Base-by-base conservation (phyloP, 129 eudicot genomes). In the Calendula officinalis region DNA sequence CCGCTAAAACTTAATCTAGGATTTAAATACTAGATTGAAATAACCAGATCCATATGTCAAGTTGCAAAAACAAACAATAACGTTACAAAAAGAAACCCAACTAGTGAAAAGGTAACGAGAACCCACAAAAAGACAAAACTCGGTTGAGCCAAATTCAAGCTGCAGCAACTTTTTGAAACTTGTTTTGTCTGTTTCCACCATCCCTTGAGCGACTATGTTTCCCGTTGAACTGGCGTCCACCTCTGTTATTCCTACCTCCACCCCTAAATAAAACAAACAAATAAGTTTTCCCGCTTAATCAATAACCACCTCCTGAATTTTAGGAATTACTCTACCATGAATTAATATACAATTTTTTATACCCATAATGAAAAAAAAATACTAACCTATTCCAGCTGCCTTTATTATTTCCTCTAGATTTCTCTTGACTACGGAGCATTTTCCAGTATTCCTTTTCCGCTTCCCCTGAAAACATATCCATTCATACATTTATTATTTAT, bases 381-480 rank as follows among this genome's bases (percentile, higher is more conserved):
- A 41, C 73, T 10, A 52, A 88, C 92, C 96, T 84, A 71, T 80
- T 81, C 66, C 84, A 78, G 42, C 68, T 80, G 81, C 83, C 76
- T 52, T 67, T 78, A 64, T 63, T 70, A 62, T 72, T 80, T 56
- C 79, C 92, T 8, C 89, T 81, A 22, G 55, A 68, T 50, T 74
- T 77, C 30, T 68, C 76, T 71, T 69, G 72, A 43, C 61, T 32
- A 39, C 84, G 86, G 32, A 90, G 82, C 56, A 63, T 71, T 47
- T 54, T 83, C 98, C 98, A 91, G 75, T 91, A 91, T 60, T 87
- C 87, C 76, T 80, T 91, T 76, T 91, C 98, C 7, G 94, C 98
- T 40, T 87, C 92, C 38, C 97, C 97, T 91, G 82, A 60, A 35
- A 75, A 38, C 9, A 50, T 32, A 22, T 22, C 30, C 30, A 22